phyloP scores from a whole-genome alignment of 163 green algal species.

The Volvox carteri region DNA sequence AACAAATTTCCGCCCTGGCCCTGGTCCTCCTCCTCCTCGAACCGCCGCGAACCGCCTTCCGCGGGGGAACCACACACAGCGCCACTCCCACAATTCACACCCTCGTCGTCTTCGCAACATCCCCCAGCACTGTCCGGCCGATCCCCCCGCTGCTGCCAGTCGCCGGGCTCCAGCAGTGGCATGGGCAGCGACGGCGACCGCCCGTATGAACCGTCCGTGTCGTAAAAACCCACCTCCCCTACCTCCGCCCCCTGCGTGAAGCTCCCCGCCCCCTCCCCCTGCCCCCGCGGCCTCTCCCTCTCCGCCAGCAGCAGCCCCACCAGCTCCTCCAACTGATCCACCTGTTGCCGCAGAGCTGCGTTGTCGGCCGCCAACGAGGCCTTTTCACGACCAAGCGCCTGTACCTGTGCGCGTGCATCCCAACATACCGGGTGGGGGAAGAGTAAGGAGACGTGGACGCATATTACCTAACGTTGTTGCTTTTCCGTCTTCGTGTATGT shows the following conservation, averaged over 20 bases:
- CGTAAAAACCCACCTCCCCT: background rate
- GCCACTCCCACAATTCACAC: no score
- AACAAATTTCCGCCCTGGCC: no score
- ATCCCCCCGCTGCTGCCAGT: background rate
- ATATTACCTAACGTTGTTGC: no score
- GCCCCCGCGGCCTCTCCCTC: background rate
- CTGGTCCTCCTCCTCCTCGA: no score
- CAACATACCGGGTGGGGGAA: no score
- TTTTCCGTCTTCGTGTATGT: no score
- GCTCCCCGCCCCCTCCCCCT: background rate
- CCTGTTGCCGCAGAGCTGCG: conserved; percentile 23
- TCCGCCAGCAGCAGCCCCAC: conserved; percentile 22
- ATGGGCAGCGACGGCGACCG: background rate
- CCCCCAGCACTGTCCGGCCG: no score
- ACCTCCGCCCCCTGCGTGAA: background rate
- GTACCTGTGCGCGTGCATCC: conserved; percentile 30
- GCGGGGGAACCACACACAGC: no score
- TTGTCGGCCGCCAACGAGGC: conserved; percentile 31
- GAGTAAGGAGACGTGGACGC: no score
- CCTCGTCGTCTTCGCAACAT: no score
- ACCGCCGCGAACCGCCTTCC: no score
- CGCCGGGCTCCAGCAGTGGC: background rate
- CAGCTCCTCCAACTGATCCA: conserved; percentile 51
- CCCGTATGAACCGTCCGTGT: background rate
- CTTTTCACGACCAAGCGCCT: conserved; percentile 48